These are phyloP conservation scores for Russula ochroleuca DNA, from an alignment of 768 basidiomycete genomes.

Conservation along the genomic window DNA sequence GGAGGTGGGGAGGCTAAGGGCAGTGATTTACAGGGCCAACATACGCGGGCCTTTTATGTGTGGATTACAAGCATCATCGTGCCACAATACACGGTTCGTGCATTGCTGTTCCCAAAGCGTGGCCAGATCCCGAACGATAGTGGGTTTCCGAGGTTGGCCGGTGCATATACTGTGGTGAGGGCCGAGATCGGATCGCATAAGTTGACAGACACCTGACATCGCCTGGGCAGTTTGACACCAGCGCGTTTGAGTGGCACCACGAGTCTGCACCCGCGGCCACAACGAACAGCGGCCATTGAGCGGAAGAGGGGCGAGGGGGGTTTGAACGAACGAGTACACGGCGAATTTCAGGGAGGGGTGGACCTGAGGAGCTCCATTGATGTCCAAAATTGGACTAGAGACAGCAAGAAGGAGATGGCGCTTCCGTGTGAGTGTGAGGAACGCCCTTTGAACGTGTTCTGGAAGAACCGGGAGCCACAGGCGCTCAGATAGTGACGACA, in stretches of 20 bases:
- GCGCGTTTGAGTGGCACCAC: not conserved
- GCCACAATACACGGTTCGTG: not conserved
- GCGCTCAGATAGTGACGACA: not conserved
- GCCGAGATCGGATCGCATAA: constrained; percentile 3
- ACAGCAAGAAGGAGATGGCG: constrained; percentile 1
- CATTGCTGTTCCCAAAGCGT: constrained; percentile 2
- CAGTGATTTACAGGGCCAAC: not conserved
- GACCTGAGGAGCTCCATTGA: not conserved
- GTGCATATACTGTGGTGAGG: not conserved
- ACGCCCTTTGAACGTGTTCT: constrained; percentile 11
- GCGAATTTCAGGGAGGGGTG: not conserved
- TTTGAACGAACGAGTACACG: constrained; percentile 1
- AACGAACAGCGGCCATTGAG: constrained; percentile 13
- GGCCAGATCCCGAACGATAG: not conserved
- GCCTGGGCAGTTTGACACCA: not conserved
- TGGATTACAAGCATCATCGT: not conserved
- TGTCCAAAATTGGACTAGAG: constrained; percentile 4
- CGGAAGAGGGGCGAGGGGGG: not conserved
- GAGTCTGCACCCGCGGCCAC: not conserved
- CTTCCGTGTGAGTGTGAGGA: not conserved
- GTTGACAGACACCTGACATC: constrained; percentile 18
- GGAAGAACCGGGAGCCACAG: not conserved
- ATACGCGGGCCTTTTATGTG: constrained; percentile 12
- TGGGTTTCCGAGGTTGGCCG: not conserved
- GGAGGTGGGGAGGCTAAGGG: not conserved